A percentile compares a stretch with the other conserved stretches of the same genome.
These are phyloP conservation scores for Talaromyces verruculosus DNA, from an alignment of 2,329 filamentous ascomycete species.

Conservation along the genomic window DNA sequence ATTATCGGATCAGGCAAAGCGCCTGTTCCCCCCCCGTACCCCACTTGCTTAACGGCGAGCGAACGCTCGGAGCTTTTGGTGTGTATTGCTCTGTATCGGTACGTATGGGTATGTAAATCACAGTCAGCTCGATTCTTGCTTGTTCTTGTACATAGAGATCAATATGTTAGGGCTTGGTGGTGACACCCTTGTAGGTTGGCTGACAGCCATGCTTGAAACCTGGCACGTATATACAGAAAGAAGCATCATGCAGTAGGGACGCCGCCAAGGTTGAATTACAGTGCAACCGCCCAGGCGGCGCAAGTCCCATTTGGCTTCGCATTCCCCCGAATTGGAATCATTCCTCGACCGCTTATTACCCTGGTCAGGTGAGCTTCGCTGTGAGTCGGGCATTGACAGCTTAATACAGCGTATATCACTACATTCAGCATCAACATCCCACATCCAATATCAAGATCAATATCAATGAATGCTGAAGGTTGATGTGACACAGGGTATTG, in stretches of 20 bases:
- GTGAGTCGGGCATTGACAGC: not conserved
- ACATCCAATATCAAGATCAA: not conserved
- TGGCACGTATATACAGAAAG: not conserved
- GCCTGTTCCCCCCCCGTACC: not conserved
- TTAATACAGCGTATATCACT: not conserved
- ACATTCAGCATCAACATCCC: not conserved
- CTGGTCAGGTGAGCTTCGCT: slow-evolving; percentile 1
- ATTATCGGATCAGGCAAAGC: slow-evolving; percentile 14
- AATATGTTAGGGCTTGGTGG: not conserved
- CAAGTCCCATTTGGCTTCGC: not conserved
- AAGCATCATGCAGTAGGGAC: not conserved
- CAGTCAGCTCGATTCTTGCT: too few species aligned
- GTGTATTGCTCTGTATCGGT: not conserved
- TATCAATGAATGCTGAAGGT: not conserved
- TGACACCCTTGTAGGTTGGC: not conserved
- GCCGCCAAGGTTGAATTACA: not conserved
- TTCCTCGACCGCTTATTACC: not conserved
- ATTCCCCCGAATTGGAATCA: not conserved
- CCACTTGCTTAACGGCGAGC: slow-evolving; percentile 1
- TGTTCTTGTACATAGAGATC: not conserved
- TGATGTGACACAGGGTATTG: not conserved
- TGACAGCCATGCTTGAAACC: not conserved
- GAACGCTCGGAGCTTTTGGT: not conserved
- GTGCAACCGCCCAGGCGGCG: not conserved
- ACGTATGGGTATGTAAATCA: not conserved